phyloP scores from a whole-genome alignment of 75 land plant species.

The Cupressus sempervirens region DNA sequence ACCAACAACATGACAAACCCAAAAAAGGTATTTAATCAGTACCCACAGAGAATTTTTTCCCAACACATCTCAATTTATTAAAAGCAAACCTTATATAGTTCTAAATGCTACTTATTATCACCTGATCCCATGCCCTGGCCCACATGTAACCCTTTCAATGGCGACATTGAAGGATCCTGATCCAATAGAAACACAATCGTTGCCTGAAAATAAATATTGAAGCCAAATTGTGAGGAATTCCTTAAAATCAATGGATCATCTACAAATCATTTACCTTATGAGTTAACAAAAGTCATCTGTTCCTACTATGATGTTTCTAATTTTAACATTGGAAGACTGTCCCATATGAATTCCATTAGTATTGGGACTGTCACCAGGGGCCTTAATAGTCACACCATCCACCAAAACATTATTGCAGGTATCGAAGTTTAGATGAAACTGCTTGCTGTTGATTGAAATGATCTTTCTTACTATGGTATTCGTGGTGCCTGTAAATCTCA shows the following conservation, averaged over 20 bases:
- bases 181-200: slow-evolving; percentile 70
- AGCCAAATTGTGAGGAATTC: neutral
- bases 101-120: too few species aligned
- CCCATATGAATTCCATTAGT: slow-evolving; percentile 82
- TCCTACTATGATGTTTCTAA: slow-evolving; percentile 31
- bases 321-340: slow-evolving; percentile 36
- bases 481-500: slow-evolving; percentile 26
- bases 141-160: slow-evolving; percentile 47
- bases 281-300: too few species aligned
- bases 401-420: slow-evolving; percentile 38
- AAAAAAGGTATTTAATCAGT: too few species aligned
- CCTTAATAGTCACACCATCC: slow-evolving; percentile 31
- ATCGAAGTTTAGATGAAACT: slow-evolving; percentile 45
- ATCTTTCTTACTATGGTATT: slow-evolving; percentile 35
- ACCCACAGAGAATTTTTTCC: neutral
- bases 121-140: slow-evolving; percentile 78
- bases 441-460: slow-evolving; percentile 58
- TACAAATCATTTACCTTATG: too few species aligned
- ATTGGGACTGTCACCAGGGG: slow-evolving; percentile 70
- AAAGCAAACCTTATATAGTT: neutral
- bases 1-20: neutral
- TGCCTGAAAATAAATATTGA: slow-evolving; percentile 23
- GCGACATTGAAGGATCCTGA: slow-evolving; percentile 36
- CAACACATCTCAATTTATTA: neutral
- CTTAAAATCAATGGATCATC: neutral